A percentile compares a stretch with the other conserved stretches of the same genome.
Evolutionary conservation across 352 stramenopile species (phyloP).

Genomic region (Phytopythium ostracodes): DNA sequence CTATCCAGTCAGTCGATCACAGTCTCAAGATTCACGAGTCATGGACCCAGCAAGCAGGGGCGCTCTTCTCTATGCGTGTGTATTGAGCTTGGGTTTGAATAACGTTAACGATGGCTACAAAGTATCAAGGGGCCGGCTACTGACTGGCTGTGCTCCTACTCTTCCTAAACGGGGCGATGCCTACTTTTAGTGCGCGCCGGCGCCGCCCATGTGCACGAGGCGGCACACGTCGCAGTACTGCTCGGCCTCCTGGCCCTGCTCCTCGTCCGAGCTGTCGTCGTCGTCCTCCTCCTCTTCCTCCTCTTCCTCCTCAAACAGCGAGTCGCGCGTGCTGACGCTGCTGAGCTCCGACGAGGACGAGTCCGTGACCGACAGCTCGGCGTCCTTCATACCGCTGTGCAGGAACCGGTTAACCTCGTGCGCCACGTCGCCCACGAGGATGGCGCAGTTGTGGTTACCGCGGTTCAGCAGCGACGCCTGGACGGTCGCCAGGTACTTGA

Average conservation of each 20-base stretch:
- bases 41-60: too few relatives aligned
- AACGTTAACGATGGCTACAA: background rate
- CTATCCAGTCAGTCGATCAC: too few relatives aligned
- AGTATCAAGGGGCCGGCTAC: background rate
- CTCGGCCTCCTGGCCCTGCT: constrained; percentile 8
- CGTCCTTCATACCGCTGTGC: constrained; percentile 26
- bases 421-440: constrained; percentile 27
- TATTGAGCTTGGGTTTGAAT: background rate
- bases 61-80: background rate
- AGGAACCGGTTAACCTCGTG: constrained; percentile 36
- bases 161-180: too few relatives aligned
- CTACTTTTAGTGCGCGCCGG: background rate
- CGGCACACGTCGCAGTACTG: constrained; percentile 27
- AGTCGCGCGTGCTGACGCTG: constrained; percentile 18
- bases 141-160: background rate
- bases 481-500: constrained; percentile 29
- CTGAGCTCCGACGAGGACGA: constrained; percentile 28
- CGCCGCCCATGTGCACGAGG: constrained; percentile 2
- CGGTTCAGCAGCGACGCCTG: constrained; percentile 34
- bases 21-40: too few relatives aligned
- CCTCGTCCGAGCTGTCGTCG: constrained; percentile 18
- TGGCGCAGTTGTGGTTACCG: constrained; percentile 29
- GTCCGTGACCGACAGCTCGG: constrained; percentile 14
- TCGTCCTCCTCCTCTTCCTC: constrained; percentile 13
- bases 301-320: constrained; percentile 23